These are phyloP conservation scores for Cyclotella distinguenda DNA, from an alignment of 108 stramenopile genomes.

Conservation along the genomic window DNA sequence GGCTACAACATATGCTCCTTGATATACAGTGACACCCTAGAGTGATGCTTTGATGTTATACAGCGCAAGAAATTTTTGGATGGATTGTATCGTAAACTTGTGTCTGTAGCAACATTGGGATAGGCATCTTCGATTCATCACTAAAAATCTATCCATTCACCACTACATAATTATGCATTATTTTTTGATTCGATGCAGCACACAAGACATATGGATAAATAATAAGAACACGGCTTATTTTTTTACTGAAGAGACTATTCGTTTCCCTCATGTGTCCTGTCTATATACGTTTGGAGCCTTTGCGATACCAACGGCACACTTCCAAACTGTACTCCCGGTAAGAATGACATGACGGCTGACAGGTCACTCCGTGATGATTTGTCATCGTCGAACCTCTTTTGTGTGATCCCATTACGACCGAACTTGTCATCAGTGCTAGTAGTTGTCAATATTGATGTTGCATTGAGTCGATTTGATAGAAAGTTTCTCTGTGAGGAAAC, in stretches of 20 bases:
- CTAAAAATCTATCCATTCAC: no score
- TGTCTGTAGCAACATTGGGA: no score
- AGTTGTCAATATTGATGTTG: background rate
- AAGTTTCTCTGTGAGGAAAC: background rate
- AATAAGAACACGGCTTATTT: background rate
- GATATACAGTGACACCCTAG: no score
- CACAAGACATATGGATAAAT: background rate
- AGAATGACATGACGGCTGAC: slow-evolving; percentile 12
- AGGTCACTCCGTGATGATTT: background rate
- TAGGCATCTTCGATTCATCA: no score
- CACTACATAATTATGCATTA: no score
- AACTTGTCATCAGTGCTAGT: background rate
- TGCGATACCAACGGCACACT: slow-evolving; percentile 34
- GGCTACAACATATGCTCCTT: no score
- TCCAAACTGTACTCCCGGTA: slow-evolving; percentile 32
- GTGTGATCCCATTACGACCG: background rate
- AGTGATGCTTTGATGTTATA: no score
- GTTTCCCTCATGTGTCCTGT: background rate
- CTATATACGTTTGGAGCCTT: slow-evolving; percentile 17
- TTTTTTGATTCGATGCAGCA: no score
- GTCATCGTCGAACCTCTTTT: background rate
- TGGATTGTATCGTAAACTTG: no score
- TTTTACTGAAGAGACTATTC: background rate
- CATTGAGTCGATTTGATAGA: background rate
- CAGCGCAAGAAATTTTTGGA: no score